phyloP scores from a whole-genome alignment of 345 rosid genomes.

The Eucalyptus curtisii region DNA sequence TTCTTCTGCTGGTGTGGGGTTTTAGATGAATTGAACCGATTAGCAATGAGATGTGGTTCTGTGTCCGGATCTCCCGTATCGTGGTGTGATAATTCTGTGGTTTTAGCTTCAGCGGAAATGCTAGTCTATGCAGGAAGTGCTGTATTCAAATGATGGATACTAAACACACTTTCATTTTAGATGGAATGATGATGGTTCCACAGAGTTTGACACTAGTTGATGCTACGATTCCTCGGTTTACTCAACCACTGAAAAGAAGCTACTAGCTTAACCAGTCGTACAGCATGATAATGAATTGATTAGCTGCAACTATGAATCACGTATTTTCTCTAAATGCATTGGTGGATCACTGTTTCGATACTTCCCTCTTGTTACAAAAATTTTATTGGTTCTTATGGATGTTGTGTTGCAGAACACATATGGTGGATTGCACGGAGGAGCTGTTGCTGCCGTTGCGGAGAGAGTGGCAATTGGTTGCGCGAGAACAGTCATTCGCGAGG shows the following conservation, averaged over 20 bases:
- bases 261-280: background rate
- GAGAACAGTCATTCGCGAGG: slow-evolving; percentile 43
- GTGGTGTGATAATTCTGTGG: background rate
- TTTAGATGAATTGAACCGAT: background rate
- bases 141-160: background rate
- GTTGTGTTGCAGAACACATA: slow-evolving; percentile 25
- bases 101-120: background rate
- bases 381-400: background rate
- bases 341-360: background rate
- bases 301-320: background rate
- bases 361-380: background rate
- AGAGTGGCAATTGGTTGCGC: slow-evolving; percentile 56
- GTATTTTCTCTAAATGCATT: background rate
- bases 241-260: background rate
- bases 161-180: background rate
- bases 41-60: background rate
- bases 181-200: background rate
- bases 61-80: background rate
- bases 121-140: background rate
- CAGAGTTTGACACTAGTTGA: background rate
- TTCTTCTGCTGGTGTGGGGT: background rate
- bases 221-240: background rate
- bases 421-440: slow-evolving; percentile 59
- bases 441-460: slow-evolving; percentile 56
- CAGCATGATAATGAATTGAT: background rate